Evolutionary conservation across 495 filamentous ascomycete genomes (phyloP), one percentile per base, ranked within the genome.

Genomic region (Aspergillus carlsbadensis): DNA sequence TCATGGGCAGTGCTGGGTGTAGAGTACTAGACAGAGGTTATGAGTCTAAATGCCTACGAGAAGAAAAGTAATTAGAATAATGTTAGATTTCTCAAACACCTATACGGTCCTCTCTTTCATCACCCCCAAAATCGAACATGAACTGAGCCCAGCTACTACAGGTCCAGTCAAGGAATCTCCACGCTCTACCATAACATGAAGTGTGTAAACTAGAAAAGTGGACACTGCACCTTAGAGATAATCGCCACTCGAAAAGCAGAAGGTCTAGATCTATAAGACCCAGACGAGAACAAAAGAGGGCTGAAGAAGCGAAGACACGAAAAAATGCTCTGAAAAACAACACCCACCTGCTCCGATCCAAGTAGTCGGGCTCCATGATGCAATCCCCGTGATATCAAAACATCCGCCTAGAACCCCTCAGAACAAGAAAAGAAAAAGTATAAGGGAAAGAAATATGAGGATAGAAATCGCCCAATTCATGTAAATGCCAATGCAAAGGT

Each of bases 321-420:
- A 15, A 43, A 10, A 43, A 43, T 24, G 29, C 46, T 36, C 46
- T 36, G 15, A 42, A n/a, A 44, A 13, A 56, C 33, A 49, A 53
- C 55, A 52, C 52, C 59, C 59, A 18, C 59, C 54, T 41, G 37
- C 53, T 56, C 61, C 56, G 50, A 52, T 59, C 49, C 56, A 58
- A 55, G 57, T 48, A 60, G 41, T 56, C 49, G 37, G 56, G 44
- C 55, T 29, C 26, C 10, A 57, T 60, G 57, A 57, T 65, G 56
- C 56, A 59, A 54, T 42, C 49, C 53, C 61, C 50, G 37, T 10
- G 18, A 20, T 29, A 29, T 29, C 29, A 54, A 58, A 64, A 51
- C 52, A 54, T 60, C 61, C 49, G 33, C 44, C 57, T 44, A 54
- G 31, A 18, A 53, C 17, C 21, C 22, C 41, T 20, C 10, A 35